Base-by-base conservation (phyloP, 2,329 filamentous ascomycete genomes). In the Paecilomyces sp. region DNA sequence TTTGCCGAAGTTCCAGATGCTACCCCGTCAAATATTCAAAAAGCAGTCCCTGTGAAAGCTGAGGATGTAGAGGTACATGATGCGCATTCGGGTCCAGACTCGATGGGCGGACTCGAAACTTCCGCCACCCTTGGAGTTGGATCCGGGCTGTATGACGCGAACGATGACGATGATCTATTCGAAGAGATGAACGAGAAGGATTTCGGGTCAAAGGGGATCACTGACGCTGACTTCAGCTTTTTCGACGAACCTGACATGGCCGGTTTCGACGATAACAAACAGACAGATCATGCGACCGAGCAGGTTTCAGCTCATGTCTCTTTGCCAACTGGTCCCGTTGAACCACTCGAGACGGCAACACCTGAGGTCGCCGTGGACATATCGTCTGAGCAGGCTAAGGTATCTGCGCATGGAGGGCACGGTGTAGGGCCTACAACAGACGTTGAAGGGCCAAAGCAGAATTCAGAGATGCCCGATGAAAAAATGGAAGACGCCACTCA, bases 141-240 rank as follows among this genome's bases (percentile, higher is more conserved):
- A 53, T 73, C 72, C 9, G 75, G 74, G 7, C 68, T 74, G 57
- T 79, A 79, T 59, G 74, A 74, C 63, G 73, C 71, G 3, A 75
- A 71, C 28, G 74, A 70, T 30, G 75, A 79, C 54, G 83, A 86
- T 62, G 84, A 86, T 67, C 72, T 86, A 1, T 86, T 86, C 60
- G 82, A 81, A 13, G 82, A 84, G 58, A 79, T 83, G 70, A 79
- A 83, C 55, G 81, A 79, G 55, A 80, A 78, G 56, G 77, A 78
- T 54, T 84, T 83, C 67, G 80, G 75, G 24, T 73, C 76, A n/a
- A 80, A 81, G 65, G 79, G 78, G n/a, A 79, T 85, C 24, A 84
- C 80, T 2, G 85, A 87, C 65, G 84, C 80, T 3, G 85, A 88
- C 65, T 88, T 87, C 69, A 85, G 80, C 67, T 88, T 87, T 68